A percentile compares a stretch with the other conserved stretches of the same genome.
phyloP scores from a whole-genome alignment of 495 filamentous ascomycete genomes.

The Barbatosphaeria neglecta region DNA sequence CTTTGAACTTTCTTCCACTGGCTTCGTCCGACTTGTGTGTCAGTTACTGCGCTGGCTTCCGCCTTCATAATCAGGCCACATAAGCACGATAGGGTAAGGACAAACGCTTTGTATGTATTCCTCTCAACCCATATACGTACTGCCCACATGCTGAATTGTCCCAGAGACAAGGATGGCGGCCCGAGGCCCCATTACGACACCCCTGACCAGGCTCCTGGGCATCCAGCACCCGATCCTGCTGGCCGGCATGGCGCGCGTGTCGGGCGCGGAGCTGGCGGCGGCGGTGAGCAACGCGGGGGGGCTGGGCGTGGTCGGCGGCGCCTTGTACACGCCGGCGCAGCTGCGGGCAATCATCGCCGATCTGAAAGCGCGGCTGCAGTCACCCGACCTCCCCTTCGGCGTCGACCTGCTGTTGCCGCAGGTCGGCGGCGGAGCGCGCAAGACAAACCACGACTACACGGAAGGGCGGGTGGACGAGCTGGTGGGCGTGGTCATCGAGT shows the following conservation, averaged over 20 bases:
- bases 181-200: constrained; percentile 52
- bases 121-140: no score
- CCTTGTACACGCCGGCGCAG: constrained; percentile 72
- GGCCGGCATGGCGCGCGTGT: constrained; percentile 80
- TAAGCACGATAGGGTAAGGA: no score
- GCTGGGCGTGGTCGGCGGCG: constrained; percentile 72
- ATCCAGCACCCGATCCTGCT: constrained; percentile 78
- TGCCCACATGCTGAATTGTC: no score
- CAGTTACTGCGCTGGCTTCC: no score
- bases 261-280: constrained; percentile 64
- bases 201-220: constrained; percentile 58
- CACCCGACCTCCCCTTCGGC: constrained; percentile 63
- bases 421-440: constrained; percentile 64
- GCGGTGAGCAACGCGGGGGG: constrained; percentile 82
- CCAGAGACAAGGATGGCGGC: constrained; percentile 20
- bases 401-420: constrained; percentile 82
- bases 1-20: no score
- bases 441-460: constrained; percentile 90
- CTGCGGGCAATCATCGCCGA: constrained; percentile 72
- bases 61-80: no score
- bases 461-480: constrained; percentile 71
- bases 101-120: no score
- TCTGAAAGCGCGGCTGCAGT: constrained; percentile 55
- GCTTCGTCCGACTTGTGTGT: no score
- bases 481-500: constrained; percentile 65